These are phyloP conservation scores for Phylloporus sp. DNA, from an alignment of 768 basidiomycete genomes.

Conservation along the genomic window DNA sequence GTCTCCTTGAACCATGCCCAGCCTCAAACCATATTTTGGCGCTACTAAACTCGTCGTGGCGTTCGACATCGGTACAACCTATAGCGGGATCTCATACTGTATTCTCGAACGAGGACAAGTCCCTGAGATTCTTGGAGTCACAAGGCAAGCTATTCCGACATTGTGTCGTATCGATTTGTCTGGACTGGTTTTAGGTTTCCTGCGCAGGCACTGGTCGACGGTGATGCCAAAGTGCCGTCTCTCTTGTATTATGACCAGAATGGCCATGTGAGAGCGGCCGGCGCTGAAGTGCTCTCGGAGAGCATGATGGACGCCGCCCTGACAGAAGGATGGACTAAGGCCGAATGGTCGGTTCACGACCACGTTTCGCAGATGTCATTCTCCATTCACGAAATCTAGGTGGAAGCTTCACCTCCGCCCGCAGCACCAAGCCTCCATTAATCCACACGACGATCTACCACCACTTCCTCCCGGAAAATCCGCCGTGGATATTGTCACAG, in stretches of 20 bases:
- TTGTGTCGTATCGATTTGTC: too few relatives aligned
- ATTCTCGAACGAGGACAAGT: too few relatives aligned
- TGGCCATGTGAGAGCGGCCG: neutral
- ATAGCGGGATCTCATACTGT: too few relatives aligned
- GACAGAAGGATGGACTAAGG: neutral
- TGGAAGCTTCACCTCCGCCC: slow-evolving; percentile 1
- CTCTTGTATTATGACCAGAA: neutral
- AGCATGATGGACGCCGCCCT: neutral
- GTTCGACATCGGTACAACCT: too few relatives aligned
- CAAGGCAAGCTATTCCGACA: too few relatives aligned
- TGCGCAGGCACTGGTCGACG: neutral
- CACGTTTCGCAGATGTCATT: too few relatives aligned
- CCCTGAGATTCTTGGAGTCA: too few relatives aligned
- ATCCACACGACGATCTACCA: neutral
- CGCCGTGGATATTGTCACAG: neutral
- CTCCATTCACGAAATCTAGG: neutral
- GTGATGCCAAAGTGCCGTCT: neutral
- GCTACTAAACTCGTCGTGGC: too few relatives aligned
- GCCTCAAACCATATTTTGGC: too few relatives aligned
- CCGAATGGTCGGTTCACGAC: neutral
- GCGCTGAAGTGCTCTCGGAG: neutral
- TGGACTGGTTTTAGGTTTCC: too few relatives aligned
- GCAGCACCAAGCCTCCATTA: neutral
- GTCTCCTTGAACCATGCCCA: too few relatives aligned
- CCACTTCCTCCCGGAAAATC: neutral